Evolutionary conservation across 495 filamentous ascomycete genomes (phyloP), one percentile per base, ranked within the genome.

Genomic region (Neurospora sublineolata): DNA sequence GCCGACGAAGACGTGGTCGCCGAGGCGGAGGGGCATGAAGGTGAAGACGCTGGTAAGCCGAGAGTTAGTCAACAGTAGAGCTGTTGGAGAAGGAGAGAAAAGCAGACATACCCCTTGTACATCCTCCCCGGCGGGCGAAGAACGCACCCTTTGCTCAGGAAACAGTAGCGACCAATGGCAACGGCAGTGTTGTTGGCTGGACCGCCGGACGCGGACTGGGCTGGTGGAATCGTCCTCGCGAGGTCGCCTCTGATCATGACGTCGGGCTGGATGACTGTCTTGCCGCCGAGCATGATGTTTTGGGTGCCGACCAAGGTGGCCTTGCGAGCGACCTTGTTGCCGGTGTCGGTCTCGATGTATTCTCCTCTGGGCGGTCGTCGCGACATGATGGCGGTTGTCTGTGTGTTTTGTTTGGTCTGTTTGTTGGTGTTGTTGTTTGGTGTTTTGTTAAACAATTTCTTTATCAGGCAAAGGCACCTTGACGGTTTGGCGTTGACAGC

Each of bases 301-400:
- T 94, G 93, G 36, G 94, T 97, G 77, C 95, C 95, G 80, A 97
- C 89, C 74, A 99, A 91, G 76, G 90, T 89, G 69, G 91, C 90
- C 69, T 92, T 92, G 76, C 95, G 93, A 41, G 94, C 94, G 75
- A 99, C 94, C 85, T 97, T 97, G 87, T 99, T 99, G 74, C 95
- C 95, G 37, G 94, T 97, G 83, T 97, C 94, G n/a, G 94, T 97
- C 79, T 97, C 94, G 70, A 97, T 97, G 78, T 97, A 97, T 81
- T 97, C 94, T 77, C 92, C 92, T 78, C 93, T 94, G 9, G 85
- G 85, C 42, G 86, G 87, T 77, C 93, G 93, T 68, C 89, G 87
- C 70, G 92, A 91, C 92, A 94, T 94, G 16, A 72, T 82, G 73
- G 74, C 46, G 71, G 69, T 71, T 72, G 30, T 72, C 27, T 33